Conservation (phyloP, 768 basidiomycete genomes). For the Clathrus columnatus region DNA sequence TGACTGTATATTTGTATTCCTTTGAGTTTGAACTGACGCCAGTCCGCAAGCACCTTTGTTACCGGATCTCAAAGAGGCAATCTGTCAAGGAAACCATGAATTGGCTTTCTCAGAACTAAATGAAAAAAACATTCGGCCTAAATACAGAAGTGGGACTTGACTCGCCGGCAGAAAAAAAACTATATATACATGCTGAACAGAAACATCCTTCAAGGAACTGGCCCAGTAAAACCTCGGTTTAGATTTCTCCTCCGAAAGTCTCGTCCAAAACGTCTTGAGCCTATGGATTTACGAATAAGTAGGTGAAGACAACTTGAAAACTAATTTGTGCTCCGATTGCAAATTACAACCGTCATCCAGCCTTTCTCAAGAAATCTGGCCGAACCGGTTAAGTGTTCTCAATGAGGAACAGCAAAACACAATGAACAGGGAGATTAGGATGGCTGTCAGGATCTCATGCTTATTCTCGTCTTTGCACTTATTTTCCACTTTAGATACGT, state of each 20-base stretch:
- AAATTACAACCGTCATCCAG: slow-evolving; percentile 11
- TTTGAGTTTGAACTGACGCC: too few species aligned
- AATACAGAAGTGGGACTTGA: too few species aligned
- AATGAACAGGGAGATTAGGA: not conserved
- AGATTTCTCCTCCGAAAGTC: not conserved
- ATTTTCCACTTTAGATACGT: not conserved
- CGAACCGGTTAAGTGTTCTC: not conserved
- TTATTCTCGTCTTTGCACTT: slow-evolving; percentile 10
- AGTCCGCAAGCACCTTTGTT: too few species aligned
- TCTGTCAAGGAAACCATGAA: too few species aligned
- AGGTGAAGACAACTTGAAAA: not conserved
- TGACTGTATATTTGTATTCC: too few species aligned
- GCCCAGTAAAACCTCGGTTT: too few species aligned
- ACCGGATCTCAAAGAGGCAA: too few species aligned
- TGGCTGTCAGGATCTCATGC: slow-evolving; percentile 2
- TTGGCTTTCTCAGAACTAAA: too few species aligned
- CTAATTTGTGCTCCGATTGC: slow-evolving; percentile 8
- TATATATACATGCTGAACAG: too few species aligned
- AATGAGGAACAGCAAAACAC: not conserved
- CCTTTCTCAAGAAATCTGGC: not conserved
- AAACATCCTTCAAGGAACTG: too few species aligned
- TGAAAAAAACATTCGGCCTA: too few species aligned
- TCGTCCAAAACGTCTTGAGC: not conserved
- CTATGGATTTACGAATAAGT: not conserved
- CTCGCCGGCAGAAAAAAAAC: too few species aligned